phyloP scores from a whole-genome alignment of 441 rosid species.

The Manihot esculenta region DNA sequence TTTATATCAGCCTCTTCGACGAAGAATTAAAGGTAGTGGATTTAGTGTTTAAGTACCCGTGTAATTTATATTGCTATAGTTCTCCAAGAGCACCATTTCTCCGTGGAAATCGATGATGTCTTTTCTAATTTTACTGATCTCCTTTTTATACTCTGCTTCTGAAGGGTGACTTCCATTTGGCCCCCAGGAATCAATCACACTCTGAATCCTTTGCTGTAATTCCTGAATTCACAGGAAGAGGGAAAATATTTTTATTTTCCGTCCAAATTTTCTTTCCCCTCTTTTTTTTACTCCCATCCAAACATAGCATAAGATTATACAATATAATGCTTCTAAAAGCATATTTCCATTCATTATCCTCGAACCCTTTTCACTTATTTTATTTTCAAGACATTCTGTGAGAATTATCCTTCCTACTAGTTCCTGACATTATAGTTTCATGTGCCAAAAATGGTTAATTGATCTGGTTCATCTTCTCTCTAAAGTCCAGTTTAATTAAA shows the following conservation, averaged over 20 bases:
- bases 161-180: slow-evolving; percentile 39
- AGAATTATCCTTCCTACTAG: too few species aligned
- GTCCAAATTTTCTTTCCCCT: too few species aligned
- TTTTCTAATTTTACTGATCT: slow-evolving; percentile 53
- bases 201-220: slow-evolving; percentile 54
- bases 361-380: too few species aligned
- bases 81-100: slow-evolving; percentile 80
- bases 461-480: not conserved
- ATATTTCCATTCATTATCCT: too few species aligned
- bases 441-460: too few species aligned
- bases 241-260: too few species aligned
- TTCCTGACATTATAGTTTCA: too few species aligned
- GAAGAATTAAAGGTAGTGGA: not conserved
- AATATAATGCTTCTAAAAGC: too few species aligned
- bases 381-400: too few species aligned
- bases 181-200: slow-evolving; percentile 41
- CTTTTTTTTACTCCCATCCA: too few species aligned
- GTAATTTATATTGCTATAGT: slow-evolving; percentile 84
- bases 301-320: too few species aligned
- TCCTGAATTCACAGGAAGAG: slow-evolving; percentile 44
- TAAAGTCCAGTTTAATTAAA: too few species aligned
- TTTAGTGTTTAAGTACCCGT: slow-evolving; percentile 40
- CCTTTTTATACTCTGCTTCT: slow-evolving; percentile 41
- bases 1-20: not conserved
- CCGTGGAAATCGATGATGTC: slow-evolving; percentile 83